These are phyloP conservation scores for Leccinum ochraceum DNA, from an alignment of 768 basidiomycete genomes.

Conservation along the genomic window DNA sequence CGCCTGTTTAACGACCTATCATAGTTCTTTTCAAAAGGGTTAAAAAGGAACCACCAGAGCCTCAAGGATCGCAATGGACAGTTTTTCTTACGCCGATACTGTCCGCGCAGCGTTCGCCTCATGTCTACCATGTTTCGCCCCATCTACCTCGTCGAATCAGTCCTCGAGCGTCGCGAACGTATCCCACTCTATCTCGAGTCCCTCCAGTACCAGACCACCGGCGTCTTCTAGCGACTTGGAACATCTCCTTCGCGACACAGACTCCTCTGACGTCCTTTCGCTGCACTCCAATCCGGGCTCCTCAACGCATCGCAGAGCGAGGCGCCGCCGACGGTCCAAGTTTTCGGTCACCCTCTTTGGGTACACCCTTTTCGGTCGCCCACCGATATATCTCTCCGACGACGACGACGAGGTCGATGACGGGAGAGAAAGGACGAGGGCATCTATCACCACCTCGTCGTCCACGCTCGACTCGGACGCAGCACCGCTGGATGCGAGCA, in stretches of 20 bases:
- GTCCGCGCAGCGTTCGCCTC: constrained; percentile 57
- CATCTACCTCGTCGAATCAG: constrained; percentile 34
- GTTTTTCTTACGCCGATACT: constrained; percentile 64
- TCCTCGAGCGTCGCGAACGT: constrained; percentile 3
- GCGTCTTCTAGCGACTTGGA: constrained; percentile 44
- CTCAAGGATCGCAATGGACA: constrained; percentile 34
- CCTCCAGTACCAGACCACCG: constrained; percentile 14
- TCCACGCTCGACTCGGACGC: constrained; percentile 71
- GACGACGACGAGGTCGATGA: constrained; percentile 42
- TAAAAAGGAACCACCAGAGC: not conserved
- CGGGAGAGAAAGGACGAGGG: constrained; percentile 28
- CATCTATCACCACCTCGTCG: constrained; percentile 30
- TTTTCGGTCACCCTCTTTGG: constrained; percentile 61
- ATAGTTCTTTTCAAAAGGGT: not conserved
- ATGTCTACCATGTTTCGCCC: constrained; percentile 58
- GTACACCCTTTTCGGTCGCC: constrained; percentile 64
- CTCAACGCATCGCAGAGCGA: constrained; percentile 32
- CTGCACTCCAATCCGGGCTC: constrained; percentile 62
- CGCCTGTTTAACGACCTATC: not conserved
- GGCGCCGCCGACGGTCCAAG: constrained; percentile 34
- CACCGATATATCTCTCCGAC: constrained; percentile 57
- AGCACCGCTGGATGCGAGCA: constrained; percentile 57
- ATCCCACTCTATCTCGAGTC: constrained; percentile 28
- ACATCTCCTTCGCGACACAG: constrained; percentile 49
- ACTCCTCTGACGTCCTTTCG: constrained; percentile 56